Conservation (phyloP, 108 stramenopile genomes). For the Epipyxis sp. region DNA sequence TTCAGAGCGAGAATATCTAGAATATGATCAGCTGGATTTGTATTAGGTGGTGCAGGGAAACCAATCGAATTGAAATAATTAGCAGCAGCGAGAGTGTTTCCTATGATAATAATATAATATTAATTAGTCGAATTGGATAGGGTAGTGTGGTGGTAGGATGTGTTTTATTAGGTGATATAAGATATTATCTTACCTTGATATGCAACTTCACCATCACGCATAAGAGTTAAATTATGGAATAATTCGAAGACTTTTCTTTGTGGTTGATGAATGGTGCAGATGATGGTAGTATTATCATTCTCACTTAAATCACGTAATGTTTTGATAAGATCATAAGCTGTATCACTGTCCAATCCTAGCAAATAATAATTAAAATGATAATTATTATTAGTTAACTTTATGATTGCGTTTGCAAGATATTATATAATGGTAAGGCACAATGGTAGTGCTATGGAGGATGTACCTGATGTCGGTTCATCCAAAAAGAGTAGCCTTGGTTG, state of each 20-base stretch:
- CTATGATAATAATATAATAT: too few species aligned
- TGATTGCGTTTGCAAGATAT: too few species aligned
- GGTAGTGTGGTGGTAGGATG: too few species aligned
- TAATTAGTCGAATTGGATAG: too few species aligned
- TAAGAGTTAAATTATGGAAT: slow-evolving; percentile 28
- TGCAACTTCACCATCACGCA: not conserved
- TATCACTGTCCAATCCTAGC: not conserved
- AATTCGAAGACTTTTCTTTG: slow-evolving; percentile 1
- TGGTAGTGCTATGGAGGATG: too few species aligned
- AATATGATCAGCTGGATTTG: not conserved
- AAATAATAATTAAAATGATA: too few species aligned
- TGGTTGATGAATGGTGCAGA: slow-evolving; percentile 38
- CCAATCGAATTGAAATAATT: not conserved
- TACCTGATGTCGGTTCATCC: slow-evolving; percentile 56
- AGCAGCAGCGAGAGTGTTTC: not conserved
- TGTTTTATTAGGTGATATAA: too few species aligned
- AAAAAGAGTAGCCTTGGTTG: slow-evolving; percentile 33
- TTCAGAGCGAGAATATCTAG: slow-evolving; percentile 10
- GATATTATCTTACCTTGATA: too few species aligned
- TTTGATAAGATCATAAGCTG: not conserved
- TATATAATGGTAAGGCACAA: too few species aligned
- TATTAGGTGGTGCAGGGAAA: slow-evolving; percentile 11
- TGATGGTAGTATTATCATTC: not conserved
- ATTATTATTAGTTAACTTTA: too few species aligned
- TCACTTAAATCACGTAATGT: slow-evolving; percentile 1